Evolutionary conservation across 805 yeast species (phyloP).

Genomic region (Metschnikowia colocasiae): DNA sequence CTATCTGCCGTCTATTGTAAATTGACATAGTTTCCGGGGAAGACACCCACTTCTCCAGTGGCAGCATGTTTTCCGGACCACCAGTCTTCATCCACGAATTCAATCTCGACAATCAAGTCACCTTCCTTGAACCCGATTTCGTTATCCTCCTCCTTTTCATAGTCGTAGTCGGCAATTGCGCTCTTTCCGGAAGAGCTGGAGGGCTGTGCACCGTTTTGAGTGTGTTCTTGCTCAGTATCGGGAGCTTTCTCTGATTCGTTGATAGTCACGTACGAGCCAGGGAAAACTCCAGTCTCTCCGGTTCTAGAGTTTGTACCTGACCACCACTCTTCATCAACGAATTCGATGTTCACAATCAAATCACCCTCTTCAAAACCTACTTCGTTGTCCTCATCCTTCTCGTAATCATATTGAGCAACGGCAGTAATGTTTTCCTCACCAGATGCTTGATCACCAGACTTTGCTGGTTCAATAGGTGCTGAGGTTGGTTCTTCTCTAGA

Average conservation of each 20-base stretch:
- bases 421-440: conserved; percentile 43
- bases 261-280: conserved; percentile 49
- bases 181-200: conserved; percentile 24
- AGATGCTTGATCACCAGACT: neutral
- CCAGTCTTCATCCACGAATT: conserved; percentile 93
- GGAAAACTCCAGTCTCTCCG: conserved; percentile 53
- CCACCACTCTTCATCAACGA: conserved; percentile 77
- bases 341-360: conserved; percentile 58
- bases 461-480: neutral
- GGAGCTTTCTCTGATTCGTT: conserved; percentile 13
- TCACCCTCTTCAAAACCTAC: conserved; percentile 67
- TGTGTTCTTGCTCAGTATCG: conserved; percentile 11
- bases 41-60: conserved; percentile 74
- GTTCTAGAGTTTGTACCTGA: conserved; percentile 39
- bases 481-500: conserved; percentile 4
- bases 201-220: conserved; percentile 14
- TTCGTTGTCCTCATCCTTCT: conserved; percentile 74
- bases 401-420: conserved; percentile 76
- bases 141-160: conserved; percentile 90
- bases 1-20: conserved; percentile 14
- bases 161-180: conserved; percentile 71
- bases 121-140: conserved; percentile 85
- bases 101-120: conserved; percentile 75
- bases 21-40: conserved; percentile 86
- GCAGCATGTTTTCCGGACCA: conserved; percentile 77